A percentile compares a stretch with the other conserved stretches of the same genome.
These are phyloP conservation scores for Penicillium sp. DNA, from an alignment of 2,329 filamentous ascomycete species.

Conservation along the genomic window DNA sequence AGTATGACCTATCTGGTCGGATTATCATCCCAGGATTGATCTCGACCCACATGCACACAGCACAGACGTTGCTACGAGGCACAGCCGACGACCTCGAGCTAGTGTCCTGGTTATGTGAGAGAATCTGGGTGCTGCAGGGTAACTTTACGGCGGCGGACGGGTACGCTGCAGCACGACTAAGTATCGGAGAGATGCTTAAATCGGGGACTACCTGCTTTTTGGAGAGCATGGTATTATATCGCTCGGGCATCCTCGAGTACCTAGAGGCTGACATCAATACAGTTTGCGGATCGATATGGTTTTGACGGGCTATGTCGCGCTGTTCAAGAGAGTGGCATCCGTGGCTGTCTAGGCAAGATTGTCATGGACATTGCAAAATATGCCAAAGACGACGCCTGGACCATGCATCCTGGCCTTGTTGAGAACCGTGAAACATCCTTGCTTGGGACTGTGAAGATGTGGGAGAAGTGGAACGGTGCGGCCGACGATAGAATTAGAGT, in stretches of 20 bases:
- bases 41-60: constrained; percentile 52
- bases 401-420: constrained; percentile 45
- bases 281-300: constrained; percentile 49
- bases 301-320: constrained; percentile 47
- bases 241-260: fast-evolving
- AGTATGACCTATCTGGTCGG: constrained; percentile 39
- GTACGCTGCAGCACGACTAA: constrained; percentile 49
- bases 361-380: constrained; percentile 47
- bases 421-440: constrained; percentile 42
- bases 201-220: constrained; percentile 53
- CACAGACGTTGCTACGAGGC: constrained; percentile 49
- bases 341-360: constrained; percentile 47
- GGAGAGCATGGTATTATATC: constrained; percentile 47
- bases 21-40: constrained; percentile 52
- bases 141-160: constrained; percentile 49
- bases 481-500: constrained; percentile 46
- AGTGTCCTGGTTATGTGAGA: constrained; percentile 52
- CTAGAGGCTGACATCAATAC: background rate
- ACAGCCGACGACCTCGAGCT: constrained; percentile 51
- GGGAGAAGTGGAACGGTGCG: constrained; percentile 37
- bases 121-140: constrained; percentile 50
- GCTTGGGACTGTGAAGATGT: constrained; percentile 40
- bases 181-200: constrained; percentile 52
- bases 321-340: constrained; percentile 46
- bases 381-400: constrained; percentile 43